These are phyloP conservation scores for Candida methanosorbosa DNA, from an alignment of 805 yeast species.

Conservation along the genomic window DNA sequence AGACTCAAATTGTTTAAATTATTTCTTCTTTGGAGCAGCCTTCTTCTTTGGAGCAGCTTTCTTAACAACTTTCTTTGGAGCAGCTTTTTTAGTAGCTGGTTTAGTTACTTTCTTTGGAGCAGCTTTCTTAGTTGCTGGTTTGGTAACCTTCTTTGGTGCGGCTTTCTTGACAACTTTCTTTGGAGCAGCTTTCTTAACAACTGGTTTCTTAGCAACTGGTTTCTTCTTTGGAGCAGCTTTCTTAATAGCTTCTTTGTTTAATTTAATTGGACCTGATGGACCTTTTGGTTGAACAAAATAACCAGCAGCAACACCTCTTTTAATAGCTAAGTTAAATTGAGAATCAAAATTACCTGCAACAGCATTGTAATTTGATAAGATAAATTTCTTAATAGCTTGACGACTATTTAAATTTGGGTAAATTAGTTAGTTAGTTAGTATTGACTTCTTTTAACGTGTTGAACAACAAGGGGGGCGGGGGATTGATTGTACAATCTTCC, in stretches of 20 bases:
- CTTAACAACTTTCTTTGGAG: constrained; percentile 11
- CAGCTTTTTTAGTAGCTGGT: constrained; percentile 10
- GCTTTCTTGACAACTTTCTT: constrained; percentile 21
- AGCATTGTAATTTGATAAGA: constrained; percentile 52
- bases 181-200: constrained; percentile 16
- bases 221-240: constrained; percentile 20
- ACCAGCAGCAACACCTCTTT: constrained; percentile 73
- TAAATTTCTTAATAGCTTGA: constrained; percentile 80
- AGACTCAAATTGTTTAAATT: no score
- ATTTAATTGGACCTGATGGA: constrained; percentile 77
- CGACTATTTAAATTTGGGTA: constrained; percentile 37
- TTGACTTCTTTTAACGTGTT: background rate
- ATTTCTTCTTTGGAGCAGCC: constrained; percentile 14
- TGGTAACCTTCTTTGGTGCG: constrained; percentile 17
- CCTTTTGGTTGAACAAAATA: constrained; percentile 82
- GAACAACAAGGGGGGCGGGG: background rate
- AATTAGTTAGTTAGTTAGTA: constrained; percentile 9
- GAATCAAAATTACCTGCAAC: constrained; percentile 62
- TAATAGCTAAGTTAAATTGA: constrained; percentile 68
- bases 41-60: constrained; percentile 9
- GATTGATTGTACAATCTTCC: background rate
- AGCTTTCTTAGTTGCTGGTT: constrained; percentile 12
- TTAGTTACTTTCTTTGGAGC: constrained; percentile 19
- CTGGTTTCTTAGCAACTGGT: constrained; percentile 21
- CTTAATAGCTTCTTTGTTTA: constrained; percentile 36